These are phyloP conservation scores for Ceratorhiza oryzae-sativae DNA, from an alignment of 1,284 basidiomycete species.

Conservation along the genomic window DNA sequence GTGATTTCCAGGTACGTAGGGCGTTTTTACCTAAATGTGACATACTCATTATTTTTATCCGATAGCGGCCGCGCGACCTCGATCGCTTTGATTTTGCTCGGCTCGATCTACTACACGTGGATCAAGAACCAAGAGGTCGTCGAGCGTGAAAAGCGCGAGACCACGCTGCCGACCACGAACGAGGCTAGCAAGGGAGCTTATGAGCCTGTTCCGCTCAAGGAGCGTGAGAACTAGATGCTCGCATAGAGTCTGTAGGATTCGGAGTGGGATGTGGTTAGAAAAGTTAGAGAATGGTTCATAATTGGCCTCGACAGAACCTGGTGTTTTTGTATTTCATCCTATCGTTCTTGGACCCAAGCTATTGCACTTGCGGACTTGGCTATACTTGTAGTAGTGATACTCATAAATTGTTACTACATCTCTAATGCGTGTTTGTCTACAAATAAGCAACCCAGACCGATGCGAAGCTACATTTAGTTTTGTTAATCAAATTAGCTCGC, in stretches of 20 bases:
- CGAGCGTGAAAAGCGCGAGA: slow-evolving; percentile 38
- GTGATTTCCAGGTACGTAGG: slow-evolving; percentile 69
- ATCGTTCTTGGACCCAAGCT: background rate
- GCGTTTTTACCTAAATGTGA: slow-evolving; percentile 21
- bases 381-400: background rate
- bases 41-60: slow-evolving; percentile 8
- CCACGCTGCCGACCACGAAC: slow-evolving; percentile 15
- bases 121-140: slow-evolving; percentile 70
- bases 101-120: slow-evolving; percentile 87
- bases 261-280: background rate
- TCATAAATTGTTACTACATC: background rate
- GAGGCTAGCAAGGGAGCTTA: slow-evolving; percentile 48
- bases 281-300: too few relatives aligned
- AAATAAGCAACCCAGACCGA: background rate
- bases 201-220: slow-evolving; percentile 59
- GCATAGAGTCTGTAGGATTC: too few relatives aligned
- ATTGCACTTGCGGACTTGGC: background rate
- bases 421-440: background rate
- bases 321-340: background rate
- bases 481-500: background rate
- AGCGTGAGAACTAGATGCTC: slow-evolving; percentile 53
- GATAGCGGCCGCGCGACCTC: slow-evolving; percentile 77
- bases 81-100: slow-evolving; percentile 78
- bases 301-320: background rate
- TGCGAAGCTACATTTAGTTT: background rate